Evolutionary conservation across 805 yeast species (phyloP).

Genomic region (Candida loeiensis): DNA sequence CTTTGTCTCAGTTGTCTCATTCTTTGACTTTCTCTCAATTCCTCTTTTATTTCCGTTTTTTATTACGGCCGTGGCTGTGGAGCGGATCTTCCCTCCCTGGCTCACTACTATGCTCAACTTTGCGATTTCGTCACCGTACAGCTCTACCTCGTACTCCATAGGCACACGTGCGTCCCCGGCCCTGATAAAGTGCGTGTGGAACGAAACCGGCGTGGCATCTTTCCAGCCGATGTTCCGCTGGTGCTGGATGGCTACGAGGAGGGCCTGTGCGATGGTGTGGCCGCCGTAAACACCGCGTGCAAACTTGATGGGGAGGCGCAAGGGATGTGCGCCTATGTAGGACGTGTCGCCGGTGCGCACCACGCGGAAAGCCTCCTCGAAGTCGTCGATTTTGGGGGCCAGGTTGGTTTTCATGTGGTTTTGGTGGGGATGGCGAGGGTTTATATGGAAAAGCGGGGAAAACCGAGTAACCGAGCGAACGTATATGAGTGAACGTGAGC

Average conservation of each 20-base stretch:
- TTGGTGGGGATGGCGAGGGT: neutral
- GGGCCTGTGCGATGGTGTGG: slow-evolving; percentile 60
- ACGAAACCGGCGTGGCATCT: slow-evolving; percentile 49
- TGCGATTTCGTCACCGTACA: slow-evolving; percentile 49
- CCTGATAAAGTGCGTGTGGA: slow-evolving; percentile 59
- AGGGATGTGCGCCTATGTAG: slow-evolving; percentile 32
- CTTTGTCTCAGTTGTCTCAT: neutral
- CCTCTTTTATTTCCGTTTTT: slow-evolving; percentile 1
- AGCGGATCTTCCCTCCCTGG: slow-evolving; percentile 51
- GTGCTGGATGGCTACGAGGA: slow-evolving; percentile 55
- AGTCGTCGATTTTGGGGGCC: slow-evolving; percentile 13
- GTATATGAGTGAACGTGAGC: too few relatives aligned
- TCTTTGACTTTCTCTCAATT: slow-evolving; percentile 13
- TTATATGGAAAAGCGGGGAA: slow-evolving; percentile 1
- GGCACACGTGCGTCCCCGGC: slow-evolving; percentile 48
- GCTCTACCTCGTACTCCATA: slow-evolving; percentile 51
- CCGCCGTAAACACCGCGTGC: slow-evolving; percentile 75
- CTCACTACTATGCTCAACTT: slow-evolving; percentile 52
- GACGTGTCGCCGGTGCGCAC: slow-evolving; percentile 21
- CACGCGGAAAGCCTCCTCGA: slow-evolving; percentile 33
- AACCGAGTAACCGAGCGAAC: too few relatives aligned
- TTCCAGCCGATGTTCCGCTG: slow-evolving; percentile 19
- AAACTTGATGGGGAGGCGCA: slow-evolving; percentile 35
- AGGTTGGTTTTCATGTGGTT: neutral
- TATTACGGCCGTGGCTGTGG: slow-evolving; percentile 50